Percentiles rank a stretch among this genome's conserved stretches.
Evolutionary conservation across 257 asterid species (phyloP).

Genomic region (Rauvolfia tetraphylla): DNA sequence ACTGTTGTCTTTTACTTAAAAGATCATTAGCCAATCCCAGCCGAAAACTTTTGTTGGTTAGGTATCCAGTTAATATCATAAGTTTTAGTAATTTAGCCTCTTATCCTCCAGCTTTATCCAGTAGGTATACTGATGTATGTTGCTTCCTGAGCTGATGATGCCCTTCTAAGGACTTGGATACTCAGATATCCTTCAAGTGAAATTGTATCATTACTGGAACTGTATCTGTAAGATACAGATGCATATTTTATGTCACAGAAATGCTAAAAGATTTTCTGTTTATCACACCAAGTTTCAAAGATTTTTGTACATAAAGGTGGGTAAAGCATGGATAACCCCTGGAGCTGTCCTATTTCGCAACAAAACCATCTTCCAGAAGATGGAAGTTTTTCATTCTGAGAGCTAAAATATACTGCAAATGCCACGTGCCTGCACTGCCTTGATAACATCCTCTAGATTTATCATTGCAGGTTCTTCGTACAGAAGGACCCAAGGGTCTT

Average conservation of each 20-base stretch:
- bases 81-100: not conserved
- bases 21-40: not conserved
- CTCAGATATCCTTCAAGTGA: not conserved
- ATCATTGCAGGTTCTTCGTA: slow-evolving; percentile 65
- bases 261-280: not conserved
- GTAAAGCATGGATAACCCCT: not conserved
- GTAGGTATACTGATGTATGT: too few species aligned
- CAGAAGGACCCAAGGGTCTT: slow-evolving; percentile 91
- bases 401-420: not conserved
- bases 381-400: not conserved
- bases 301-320: not conserved
- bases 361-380: not conserved
- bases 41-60: not conserved
- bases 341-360: not conserved
- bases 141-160: too few species aligned
- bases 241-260: not conserved
- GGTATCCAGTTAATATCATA: not conserved
- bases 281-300: not conserved
- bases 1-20: not conserved
- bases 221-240: too few species aligned
- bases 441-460: not conserved
- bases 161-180: too few species aligned
- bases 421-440: not conserved
- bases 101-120: too few species aligned
- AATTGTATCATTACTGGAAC: too few species aligned